Evolutionary conservation across 768 basidiomycete genomes (phyloP).

Genomic region (Cystoderma amianthinum): DNA sequence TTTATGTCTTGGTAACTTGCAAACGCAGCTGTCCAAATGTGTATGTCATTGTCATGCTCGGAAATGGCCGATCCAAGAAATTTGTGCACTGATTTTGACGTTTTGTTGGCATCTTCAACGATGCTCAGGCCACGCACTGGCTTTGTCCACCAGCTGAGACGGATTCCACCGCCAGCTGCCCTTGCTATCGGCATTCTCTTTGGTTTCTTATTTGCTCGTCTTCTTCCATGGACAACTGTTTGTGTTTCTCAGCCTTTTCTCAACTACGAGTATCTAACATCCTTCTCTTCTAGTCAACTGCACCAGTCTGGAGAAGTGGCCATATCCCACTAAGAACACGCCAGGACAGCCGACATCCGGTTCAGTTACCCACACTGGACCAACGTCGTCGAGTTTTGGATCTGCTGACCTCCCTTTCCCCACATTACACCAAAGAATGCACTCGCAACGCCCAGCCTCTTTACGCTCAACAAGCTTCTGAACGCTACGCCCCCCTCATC

Average conservation of each 20-base stretch:
- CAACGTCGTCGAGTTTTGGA: slow-evolving; percentile 85
- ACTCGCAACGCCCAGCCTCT: slow-evolving; percentile 77
- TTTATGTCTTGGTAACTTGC: too few species aligned
- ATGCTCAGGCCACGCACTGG: too few species aligned
- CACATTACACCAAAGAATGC: slow-evolving; percentile 92
- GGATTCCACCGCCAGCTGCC: too few species aligned
- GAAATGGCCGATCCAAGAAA: too few species aligned
- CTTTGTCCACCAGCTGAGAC: too few species aligned
- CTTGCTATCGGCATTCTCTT: too few species aligned
- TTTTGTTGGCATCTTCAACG: too few species aligned
- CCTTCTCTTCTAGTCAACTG: slow-evolving; percentile 22
- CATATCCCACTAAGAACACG: slow-evolving; percentile 44
- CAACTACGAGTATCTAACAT: too few species aligned
- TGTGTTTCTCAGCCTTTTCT: background rate
- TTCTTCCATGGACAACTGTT: background rate
- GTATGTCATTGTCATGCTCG: too few species aligned
- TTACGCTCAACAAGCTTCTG: slow-evolving; percentile 78
- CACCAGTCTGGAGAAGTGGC: slow-evolving; percentile 46
- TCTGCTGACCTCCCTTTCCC: slow-evolving; percentile 78
- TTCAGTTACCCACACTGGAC: slow-evolving; percentile 71
- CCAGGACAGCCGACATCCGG: slow-evolving; percentile 51
- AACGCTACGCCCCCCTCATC: slow-evolving; percentile 79
- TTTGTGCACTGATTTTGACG: too few species aligned
- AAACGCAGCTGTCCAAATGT: background rate
- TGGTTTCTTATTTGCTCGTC: slow-evolving; percentile 4